Evolutionary conservation across 345 rosid species (phyloP).

Genomic region (Draba incana): DNA sequence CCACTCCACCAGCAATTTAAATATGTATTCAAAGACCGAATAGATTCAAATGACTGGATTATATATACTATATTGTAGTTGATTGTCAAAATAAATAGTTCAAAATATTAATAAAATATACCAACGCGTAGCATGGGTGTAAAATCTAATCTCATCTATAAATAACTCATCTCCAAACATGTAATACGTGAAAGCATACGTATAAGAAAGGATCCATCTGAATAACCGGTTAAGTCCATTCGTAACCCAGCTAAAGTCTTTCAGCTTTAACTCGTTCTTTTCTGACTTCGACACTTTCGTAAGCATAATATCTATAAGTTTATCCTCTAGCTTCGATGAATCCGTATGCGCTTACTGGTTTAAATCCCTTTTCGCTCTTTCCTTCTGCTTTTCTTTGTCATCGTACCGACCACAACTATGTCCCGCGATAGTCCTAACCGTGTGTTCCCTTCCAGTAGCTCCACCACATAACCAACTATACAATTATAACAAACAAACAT

Average conservation of each 20-base stretch:
- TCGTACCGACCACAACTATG: conserved; percentile 67
- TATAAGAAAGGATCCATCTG: conserved; percentile 54
- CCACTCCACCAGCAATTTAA: too few relatives aligned
- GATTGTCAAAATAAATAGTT: too few relatives aligned
- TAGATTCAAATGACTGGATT: too few relatives aligned
- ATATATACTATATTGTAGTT: too few relatives aligned
- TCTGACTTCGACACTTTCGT: conserved; percentile 45
- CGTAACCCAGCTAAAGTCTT: conserved; percentile 60
- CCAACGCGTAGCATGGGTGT: too few relatives aligned
- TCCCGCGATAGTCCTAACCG: conserved; percentile 44
- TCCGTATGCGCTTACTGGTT: conserved; percentile 59
- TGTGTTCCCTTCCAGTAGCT: conserved; percentile 60
- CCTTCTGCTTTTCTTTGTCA: conserved; percentile 41
- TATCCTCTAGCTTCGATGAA: conserved; percentile 56
- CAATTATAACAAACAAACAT: conserved; percentile 25
- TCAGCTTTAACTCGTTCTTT: conserved; percentile 44
- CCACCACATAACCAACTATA: conserved; percentile 72
- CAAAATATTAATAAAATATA: too few relatives aligned
- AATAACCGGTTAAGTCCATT: conserved; percentile 54
- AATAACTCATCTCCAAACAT: conserved; percentile 59
- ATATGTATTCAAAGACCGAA: too few relatives aligned
- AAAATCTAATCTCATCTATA: conserved; percentile 49
- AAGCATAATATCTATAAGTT: conserved; percentile 45
- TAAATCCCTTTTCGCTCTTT: conserved; percentile 48
- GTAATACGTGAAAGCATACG: conserved; percentile 63